Base-by-base conservation (phyloP, 805 yeast genomes). In the Cyberlindnera xishuangbannaensis region DNA sequence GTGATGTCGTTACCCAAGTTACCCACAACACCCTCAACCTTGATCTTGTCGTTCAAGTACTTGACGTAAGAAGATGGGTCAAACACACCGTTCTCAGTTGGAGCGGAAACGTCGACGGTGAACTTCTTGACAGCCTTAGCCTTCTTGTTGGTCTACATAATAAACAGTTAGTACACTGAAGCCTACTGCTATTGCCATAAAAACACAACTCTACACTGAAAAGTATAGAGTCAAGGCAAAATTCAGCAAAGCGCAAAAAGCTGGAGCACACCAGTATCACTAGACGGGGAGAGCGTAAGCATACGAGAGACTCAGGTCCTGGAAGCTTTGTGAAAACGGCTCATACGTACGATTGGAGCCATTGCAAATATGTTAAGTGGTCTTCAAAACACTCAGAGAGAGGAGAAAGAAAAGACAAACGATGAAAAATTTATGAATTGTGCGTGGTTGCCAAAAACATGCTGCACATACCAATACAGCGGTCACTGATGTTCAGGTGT, bases 1-100 rank as follows among this genome's bases (percentile, higher is more conserved):
- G 88, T 73, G 76, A 92, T 78, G 64, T 81, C 83, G 66, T 84
- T 88, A 73, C 95, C 96, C 64, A 92, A 82, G 90, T 87, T 84
- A 71, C 97, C 96, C 60, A 84, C 75, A 63, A 82, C 78, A 69
- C 90, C 88, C 51, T 92, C 99, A 63, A 92, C 90, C 82, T 92
- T 92, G 85, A 92, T 90, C 86, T 86, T 95, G 76, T 92, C 97
- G 67, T 83, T 78, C 71, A 92, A 82, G 90, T 81, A 92, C 78
- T 92, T 90, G 62, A 85, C 95, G 80, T 90, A 87, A 59, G 94
- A 80, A 64, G 92, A 83, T 68, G 94, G 92, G 82, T 92, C 97
- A 62, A 87, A 85, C 65, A 90, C 95, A 76, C 88, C 94, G 71
- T 84, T 85, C 67, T 85, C 95, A 64, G 87, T 87, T 73, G 96